Evolutionary conservation across 352 stramenopile species (phyloP), one percentile per base, ranked within the genome.

Genomic region (Pythium myriotylum): DNA sequence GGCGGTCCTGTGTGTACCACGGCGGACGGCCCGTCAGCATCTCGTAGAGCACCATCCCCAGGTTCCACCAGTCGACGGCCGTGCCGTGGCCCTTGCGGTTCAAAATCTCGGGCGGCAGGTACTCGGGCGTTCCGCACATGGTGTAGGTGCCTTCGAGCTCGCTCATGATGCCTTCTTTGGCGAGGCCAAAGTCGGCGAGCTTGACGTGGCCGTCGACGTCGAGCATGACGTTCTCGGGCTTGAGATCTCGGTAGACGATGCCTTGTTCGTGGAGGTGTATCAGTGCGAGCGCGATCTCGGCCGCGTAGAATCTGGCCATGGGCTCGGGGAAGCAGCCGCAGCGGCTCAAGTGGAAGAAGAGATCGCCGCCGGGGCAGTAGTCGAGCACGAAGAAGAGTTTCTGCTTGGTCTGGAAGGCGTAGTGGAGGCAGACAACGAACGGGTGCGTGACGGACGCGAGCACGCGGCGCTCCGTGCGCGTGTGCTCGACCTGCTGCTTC

Each of bases 1-100:
- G 72, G 40, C 86, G 81, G 43, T 95, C 83, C 45, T 91, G 89
- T 54, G 88, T 97, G 83, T 97, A 97, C 88, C 89, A 97, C 13
- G 88, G 91, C 13, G 89, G 89, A 40, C 96, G 73, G 0, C 91
- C 91, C 62, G 86, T 98, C 29, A 98, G 79, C 91, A 98, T 97
- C 63, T 98, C 91, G 76, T 97, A 98, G 14, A 98, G 73, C 55
- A 98, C 82, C 81, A 93, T 93, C 39, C 86, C 92, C 22, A 98
- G 82, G 14, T 88, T 88, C 92, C 92, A 98, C 89, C 91, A 98
- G 71, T 98, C 92, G 13, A 97, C 90, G 17, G 88, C 86, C 7
- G 86, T 97, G 60, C 92, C 92, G 71, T 98, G 88, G 39, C 88
- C 89, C 39, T 92, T 79, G 46, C 88, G 83, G 72, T 92, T 84